Evolutionary conservation across 1,139 yeast genomes (phyloP), one percentile per base, ranked within the genome.

Genomic region (Diutina neorugosa): DNA sequence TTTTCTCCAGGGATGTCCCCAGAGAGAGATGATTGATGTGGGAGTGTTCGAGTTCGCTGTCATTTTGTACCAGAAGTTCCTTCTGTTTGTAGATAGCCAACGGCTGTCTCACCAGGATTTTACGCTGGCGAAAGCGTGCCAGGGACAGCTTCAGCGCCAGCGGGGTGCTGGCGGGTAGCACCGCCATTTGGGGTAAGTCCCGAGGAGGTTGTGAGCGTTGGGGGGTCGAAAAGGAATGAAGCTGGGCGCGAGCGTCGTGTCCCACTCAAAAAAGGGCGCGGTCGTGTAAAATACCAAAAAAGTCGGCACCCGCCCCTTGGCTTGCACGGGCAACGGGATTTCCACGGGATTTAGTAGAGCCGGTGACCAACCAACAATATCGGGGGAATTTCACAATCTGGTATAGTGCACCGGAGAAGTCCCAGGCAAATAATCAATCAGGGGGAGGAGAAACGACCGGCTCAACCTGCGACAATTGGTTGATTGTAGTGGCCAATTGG

Each of bases 41-140:
- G 56, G 74, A 69, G 14, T 76, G 78, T 57, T 74, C 79, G 54
- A 74, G 62, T 54, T 74, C 78, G 62, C 66, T 69, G 47, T 65
- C 65, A 58, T 86, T 85, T 1, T 96, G 94, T 54, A 90, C 71
- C 21, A 34, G 11, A 9, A 46, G 23, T 61, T 93, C 97, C 55
- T 76, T 71, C 62, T 88, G 96, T 64, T 79, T 78, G 65, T 84
- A 78, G 18, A 93, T 84, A 57, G 86, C 84, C 55, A 93, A 76
- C n/a, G 88, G 82, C 67, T 90, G 96, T 65, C 89, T 90, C 54
- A 89, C 94, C 54, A 94, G 84, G 60, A 90, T 89, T 69, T 90
- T 90, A 58, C 97, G 78, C 71, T 90, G 96, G 58, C 97, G 81
- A 68, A 89, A 88, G 58, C 96, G 73, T 52, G 93, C 88, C 50